Base-by-base conservation (phyloP, 306 rosid species). In the barrel medic (Medicago truncatula) region DNA sequence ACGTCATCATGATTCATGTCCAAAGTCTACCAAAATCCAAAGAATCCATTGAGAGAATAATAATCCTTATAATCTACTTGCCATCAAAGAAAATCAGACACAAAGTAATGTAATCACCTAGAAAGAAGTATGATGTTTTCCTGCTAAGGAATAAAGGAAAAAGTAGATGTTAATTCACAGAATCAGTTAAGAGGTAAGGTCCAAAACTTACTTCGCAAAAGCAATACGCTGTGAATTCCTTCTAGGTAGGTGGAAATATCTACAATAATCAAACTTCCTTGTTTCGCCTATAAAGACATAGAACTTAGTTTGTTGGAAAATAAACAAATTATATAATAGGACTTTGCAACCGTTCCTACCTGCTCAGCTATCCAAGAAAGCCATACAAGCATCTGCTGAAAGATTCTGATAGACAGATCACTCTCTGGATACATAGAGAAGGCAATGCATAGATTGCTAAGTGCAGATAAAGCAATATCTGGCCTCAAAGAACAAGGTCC, bases 221-320 rank as follows among this genome's bases (percentile, higher is more conserved):
- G 89, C 83, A 95, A 81, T 58, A 90, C 82, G 68, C 86, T 83
- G 85, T 92, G 96, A 84, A 95, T 87, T 83, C 97, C 98, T 86
- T 92, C 93, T 50, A 95, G 87, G 83, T 87, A 95, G 65, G 83
- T 76, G 79, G 89, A 83, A 73, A 95, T 58, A 77, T 90, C 89
- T 47, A 85, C 73, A 20, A 60, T 76, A 71, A 81, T 74, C 0
- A 83, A 82, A 66, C 76, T 83, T 82, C 80, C 93, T 85, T 78
- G 87, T 66, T 87, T 86, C 72, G 86, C 93, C 98, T 92, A 71
- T 78, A 83, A 69, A 16, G 71, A 67, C 7, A 53, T 67, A 80
- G 41, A 82, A 80, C 34, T 75, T 70, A 66, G 80, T 72, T 75
- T 64, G 75, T 46, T 39, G 64, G 49, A 61, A 67, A 44, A 53